Percentiles rank a stretch among this genome's conserved stretches.
phyloP scores from a whole-genome alignment of 148 eudicot genomes.

The Rhododendron vialii region DNA sequence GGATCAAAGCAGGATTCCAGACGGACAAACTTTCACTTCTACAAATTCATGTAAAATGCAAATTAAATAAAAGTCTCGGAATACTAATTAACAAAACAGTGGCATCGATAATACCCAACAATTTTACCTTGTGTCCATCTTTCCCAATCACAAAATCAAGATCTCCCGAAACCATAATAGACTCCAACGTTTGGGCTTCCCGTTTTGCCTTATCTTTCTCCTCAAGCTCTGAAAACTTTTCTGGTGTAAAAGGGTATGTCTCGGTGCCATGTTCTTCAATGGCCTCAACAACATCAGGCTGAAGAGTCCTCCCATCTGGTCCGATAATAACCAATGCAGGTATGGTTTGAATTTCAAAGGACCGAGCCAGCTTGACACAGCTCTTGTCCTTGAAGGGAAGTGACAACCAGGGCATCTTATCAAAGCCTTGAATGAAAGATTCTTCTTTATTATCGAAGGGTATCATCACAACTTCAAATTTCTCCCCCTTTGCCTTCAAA shows the following conservation, averaged over 20 bases:
- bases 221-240: slow-evolving; percentile 57
- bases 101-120: neutral
- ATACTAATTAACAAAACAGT: neutral
- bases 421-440: slow-evolving; percentile 31
- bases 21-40: neutral
- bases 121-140: slow-evolving; percentile 51
- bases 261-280: slow-evolving; percentile 49
- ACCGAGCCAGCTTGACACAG: slow-evolving; percentile 45
- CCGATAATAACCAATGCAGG: slow-evolving; percentile 60
- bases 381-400: slow-evolving; percentile 57
- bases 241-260: slow-evolving; percentile 70
- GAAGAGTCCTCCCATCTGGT: slow-evolving; percentile 71
- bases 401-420: slow-evolving; percentile 43
- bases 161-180: slow-evolving; percentile 55
- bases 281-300: slow-evolving; percentile 48
- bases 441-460: slow-evolving; percentile 46
- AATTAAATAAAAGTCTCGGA: neutral
- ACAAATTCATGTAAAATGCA: neutral
- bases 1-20: neutral
- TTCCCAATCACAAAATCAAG: slow-evolving; percentile 60
- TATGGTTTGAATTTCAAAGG: slow-evolving; percentile 49
- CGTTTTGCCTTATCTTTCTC: slow-evolving; percentile 46
- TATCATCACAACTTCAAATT: slow-evolving; percentile 61
- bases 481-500: slow-evolving; percentile 44
- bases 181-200: slow-evolving; percentile 40